phyloP scores from a whole-genome alignment of 805 yeast genomes.

The Candida alai region DNA sequence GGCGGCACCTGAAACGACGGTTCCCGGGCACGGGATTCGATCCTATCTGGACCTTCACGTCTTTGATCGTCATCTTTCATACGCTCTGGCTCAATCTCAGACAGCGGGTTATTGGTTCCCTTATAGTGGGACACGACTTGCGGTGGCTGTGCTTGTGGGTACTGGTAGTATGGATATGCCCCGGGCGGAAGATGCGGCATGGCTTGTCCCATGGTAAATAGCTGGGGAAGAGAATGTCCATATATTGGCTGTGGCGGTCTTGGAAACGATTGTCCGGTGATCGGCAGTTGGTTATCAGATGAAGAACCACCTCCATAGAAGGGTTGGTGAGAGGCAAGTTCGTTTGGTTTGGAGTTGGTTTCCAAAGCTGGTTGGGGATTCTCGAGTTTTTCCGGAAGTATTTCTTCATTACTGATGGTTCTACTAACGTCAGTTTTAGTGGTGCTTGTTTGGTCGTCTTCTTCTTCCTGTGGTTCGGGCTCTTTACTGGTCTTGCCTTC shows the following conservation, averaged over 20 bases:
- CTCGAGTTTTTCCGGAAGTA: background rate
- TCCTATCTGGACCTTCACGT: too few species aligned
- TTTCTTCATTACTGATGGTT: background rate
- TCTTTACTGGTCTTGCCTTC: too few species aligned
- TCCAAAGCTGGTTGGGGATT: background rate
- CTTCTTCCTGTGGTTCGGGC: too few species aligned
- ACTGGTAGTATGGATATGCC: slow-evolving; percentile 2
- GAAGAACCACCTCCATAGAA: too few species aligned
- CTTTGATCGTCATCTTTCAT: too few species aligned
- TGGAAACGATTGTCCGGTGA: too few species aligned
- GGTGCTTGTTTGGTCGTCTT: background rate
- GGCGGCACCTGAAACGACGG: too few species aligned
- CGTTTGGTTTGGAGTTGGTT: too few species aligned
- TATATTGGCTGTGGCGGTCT: background rate
- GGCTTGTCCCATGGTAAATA: slow-evolving; percentile 4
- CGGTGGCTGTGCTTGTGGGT: background rate
- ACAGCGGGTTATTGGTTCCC: too few species aligned
- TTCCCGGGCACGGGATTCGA: too few species aligned
- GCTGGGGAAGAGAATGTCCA: slow-evolving; percentile 1
- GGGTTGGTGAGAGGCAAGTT: too few species aligned
- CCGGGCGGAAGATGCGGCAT: background rate
- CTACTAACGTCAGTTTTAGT: background rate
- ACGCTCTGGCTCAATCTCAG: background rate
- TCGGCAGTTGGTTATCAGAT: too few species aligned
- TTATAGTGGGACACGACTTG: background rate